A percentile compares a stretch with the other conserved stretches of the same genome.
These are phyloP conservation scores for Huntiella savannae DNA, from an alignment of 2,329 filamentous ascomycete genomes.

Conservation along the genomic window DNA sequence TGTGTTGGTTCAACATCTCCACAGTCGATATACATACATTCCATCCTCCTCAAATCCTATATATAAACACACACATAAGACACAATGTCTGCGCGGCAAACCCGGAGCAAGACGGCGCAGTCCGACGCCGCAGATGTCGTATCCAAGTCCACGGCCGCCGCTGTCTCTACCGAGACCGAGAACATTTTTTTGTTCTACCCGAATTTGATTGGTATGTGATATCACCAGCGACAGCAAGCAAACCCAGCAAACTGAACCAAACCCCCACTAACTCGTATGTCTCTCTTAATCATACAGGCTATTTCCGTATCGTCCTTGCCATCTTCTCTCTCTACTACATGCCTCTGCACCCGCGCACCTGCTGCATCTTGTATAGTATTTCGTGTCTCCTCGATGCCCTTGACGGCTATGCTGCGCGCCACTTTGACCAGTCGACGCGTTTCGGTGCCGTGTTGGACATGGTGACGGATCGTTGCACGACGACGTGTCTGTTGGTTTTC, in stretches of 20 bases:
- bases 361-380: constrained; percentile 75
- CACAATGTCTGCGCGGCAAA: constrained; percentile 12
- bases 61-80: not conserved
- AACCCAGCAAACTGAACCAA: too few relatives aligned
- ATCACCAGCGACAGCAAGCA: too few relatives aligned
- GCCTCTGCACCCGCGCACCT: constrained; percentile 93
- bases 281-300: constrained; percentile 31
- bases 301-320: constrained; percentile 60
- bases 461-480: constrained; percentile 97
- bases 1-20: too few relatives aligned
- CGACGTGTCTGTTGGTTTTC: constrained; percentile 85
- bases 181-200: constrained; percentile 72
- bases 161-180: constrained; percentile 37
- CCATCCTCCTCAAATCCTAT: not conserved
- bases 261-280: not conserved
- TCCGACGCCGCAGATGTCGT: constrained; percentile 10
- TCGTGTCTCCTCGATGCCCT: constrained; percentile 91
- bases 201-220: constrained; percentile 53
- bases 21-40: too few relatives aligned
- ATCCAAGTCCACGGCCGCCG: constrained; percentile 18
- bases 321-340: constrained; percentile 95
- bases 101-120: constrained; percentile 14
- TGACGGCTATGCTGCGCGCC: constrained; percentile 69
- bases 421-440: constrained; percentile 75
- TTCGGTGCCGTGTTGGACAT: constrained; percentile 97